Percentiles rank a stretch among this genome's conserved stretches.
These are phyloP conservation scores for Candolleomyces aberdarensis DNA, from an alignment of 768 basidiomycete species.

Conservation along the genomic window DNA sequence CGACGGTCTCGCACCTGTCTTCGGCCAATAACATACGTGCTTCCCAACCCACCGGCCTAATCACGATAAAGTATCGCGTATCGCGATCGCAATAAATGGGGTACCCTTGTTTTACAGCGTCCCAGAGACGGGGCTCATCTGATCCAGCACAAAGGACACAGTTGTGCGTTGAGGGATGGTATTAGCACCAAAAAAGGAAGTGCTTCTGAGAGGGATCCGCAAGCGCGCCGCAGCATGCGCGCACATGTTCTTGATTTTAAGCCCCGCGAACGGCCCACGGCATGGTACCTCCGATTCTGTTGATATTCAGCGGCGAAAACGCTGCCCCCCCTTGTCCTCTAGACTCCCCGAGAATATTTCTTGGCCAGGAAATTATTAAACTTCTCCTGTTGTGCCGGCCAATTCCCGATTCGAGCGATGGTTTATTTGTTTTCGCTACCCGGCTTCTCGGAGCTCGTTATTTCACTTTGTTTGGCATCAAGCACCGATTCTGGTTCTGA, in stretches of 20 bases:
- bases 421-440: no score
- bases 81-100: constrained; percentile 6
- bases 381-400: not conserved
- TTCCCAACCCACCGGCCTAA: constrained; percentile 1
- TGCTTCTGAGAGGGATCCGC: constrained; percentile 5
- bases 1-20: not conserved
- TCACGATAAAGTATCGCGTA: constrained; percentile 6
- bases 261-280: not conserved
- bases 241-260: not conserved
- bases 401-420: not conserved
- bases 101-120: not conserved
- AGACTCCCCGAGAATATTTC: not conserved
- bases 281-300: not conserved
- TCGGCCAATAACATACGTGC: not conserved
- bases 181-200: not conserved
- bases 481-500: no score
- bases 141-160: not conserved
- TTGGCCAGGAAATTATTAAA: not conserved
- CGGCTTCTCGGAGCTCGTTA: no score
- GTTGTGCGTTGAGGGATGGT: not conserved
- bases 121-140: not conserved
- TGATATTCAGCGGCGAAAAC: not conserved
- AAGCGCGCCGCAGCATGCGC: constrained; percentile 1
- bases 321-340: not conserved
- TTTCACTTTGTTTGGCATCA: no score